Evolutionary conservation across 2,329 filamentous ascomycete genomes (phyloP).

Genomic region (Penicillium paneum): DNA sequence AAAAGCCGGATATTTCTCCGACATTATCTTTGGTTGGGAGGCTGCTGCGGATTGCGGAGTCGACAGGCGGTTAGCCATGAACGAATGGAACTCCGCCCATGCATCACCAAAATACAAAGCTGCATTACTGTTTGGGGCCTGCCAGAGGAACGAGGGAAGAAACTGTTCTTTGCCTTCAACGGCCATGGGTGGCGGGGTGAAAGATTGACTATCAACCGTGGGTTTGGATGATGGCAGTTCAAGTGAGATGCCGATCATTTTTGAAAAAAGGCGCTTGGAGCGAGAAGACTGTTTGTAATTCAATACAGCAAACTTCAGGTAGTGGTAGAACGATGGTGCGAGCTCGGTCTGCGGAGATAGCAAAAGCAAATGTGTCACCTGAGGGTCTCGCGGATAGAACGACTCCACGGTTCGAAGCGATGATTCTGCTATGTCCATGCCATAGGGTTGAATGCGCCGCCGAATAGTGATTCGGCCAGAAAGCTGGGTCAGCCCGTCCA

Average conservation of each 20-base stretch:
- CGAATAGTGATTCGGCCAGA: slow-evolving; percentile 61
- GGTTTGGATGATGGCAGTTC: slow-evolving; percentile 60
- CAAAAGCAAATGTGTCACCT: slow-evolving; percentile 72
- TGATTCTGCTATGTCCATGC: slow-evolving; percentile 64
- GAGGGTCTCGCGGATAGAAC: slow-evolving; percentile 71
- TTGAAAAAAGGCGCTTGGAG: slow-evolving; percentile 45
- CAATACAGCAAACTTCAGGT: slow-evolving; percentile 73
- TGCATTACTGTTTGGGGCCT: slow-evolving; percentile 78
- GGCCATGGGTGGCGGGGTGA: slow-evolving; percentile 40
- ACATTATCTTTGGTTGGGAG: slow-evolving; percentile 54
- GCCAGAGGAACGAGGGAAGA: slow-evolving; percentile 71
- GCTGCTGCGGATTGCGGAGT: slow-evolving; percentile 22
- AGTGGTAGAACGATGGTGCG: slow-evolving; percentile 78
- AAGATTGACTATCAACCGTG: slow-evolving; percentile 57
- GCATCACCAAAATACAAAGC: slow-evolving; percentile 78
- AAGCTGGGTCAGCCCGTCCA: slow-evolving; percentile 64
- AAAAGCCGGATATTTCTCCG: slow-evolving; percentile 69
- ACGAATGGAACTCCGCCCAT: slow-evolving; percentile 82
- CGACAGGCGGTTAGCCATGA: slow-evolving; percentile 63
- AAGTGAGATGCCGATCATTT: slow-evolving; percentile 75
- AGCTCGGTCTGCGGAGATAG: slow-evolving; percentile 79
- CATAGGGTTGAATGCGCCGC: slow-evolving; percentile 64
- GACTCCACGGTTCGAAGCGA: slow-evolving; percentile 77
- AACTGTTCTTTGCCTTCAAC: slow-evolving; percentile 27
- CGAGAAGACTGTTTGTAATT: slow-evolving; percentile 70